These are phyloP conservation scores for Pleurotus cornucopiae DNA, from an alignment of 768 basidiomycete genomes.

Conservation along the genomic window DNA sequence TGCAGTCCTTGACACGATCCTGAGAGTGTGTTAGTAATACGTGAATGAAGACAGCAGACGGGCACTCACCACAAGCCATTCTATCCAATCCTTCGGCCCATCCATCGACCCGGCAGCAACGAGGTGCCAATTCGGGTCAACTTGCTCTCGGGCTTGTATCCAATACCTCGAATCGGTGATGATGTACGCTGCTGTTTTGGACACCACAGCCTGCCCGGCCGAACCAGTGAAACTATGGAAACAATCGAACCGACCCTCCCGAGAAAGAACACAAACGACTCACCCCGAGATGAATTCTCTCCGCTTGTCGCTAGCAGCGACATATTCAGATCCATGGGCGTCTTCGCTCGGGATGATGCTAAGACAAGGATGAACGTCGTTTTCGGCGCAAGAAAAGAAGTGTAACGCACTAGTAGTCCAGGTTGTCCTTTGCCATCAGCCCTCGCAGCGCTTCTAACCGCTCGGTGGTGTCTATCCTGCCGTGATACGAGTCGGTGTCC, in stretches of 20 bases:
- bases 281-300: conserved; percentile 77
- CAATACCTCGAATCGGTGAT: conserved; percentile 83
- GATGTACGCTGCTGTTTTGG: conserved; percentile 63
- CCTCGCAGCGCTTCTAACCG: conserved; percentile 59
- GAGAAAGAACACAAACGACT: conserved; percentile 18
- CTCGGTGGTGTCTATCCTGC: conserved; percentile 53
- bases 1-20: conserved; percentile 37
- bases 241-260: conserved; percentile 42
- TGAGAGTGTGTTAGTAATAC: conserved; percentile 10
- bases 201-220: conserved; percentile 69
- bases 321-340: conserved; percentile 81
- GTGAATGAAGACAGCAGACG: neutral
- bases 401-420: conserved; percentile 71
- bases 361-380: conserved; percentile 1
- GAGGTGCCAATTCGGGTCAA: conserved; percentile 73
- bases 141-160: conserved; percentile 66
- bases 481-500: conserved; percentile 52
- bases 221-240: conserved; percentile 53
- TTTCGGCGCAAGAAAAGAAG: neutral
- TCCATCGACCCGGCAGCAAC: conserved; percentile 50
- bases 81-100: conserved; percentile 70
- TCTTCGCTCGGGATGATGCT: conserved; percentile 79
- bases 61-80: conserved; percentile 62
- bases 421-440: conserved; percentile 59
- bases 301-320: conserved; percentile 71